A percentile compares a stretch with the other conserved stretches of the same genome.
phyloP scores from a whole-genome alignment of 2,329 filamentous ascomycete genomes.

The Alternaria novae-zelandiae region DNA sequence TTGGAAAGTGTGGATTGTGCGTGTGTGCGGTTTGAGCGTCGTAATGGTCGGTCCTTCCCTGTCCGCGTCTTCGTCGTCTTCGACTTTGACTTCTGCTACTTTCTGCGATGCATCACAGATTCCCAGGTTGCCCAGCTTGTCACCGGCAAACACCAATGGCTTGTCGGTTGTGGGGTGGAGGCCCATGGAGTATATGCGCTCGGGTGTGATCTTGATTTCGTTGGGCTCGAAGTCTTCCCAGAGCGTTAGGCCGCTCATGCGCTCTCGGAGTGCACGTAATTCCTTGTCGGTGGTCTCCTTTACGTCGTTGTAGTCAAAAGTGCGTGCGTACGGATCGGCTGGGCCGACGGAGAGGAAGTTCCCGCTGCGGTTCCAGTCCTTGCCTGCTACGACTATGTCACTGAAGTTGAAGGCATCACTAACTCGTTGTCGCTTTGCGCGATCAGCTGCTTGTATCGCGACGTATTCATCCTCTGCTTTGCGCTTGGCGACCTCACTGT shows the following conservation, averaged over 20 bases:
- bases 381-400: constrained; percentile 80
- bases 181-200: constrained; percentile 71
- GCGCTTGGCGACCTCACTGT: constrained; percentile 71
- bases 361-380: constrained; percentile 72
- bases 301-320: constrained; percentile 84
- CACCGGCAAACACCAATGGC: constrained; percentile 87
- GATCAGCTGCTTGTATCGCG: constrained; percentile 62
- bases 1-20: constrained; percentile 85
- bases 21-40: constrained; percentile 86
- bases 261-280: constrained; percentile 73
- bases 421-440: constrained; percentile 68
- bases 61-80: constrained; percentile 70
- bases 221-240: constrained; percentile 84
- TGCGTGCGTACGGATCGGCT: constrained; percentile 80
- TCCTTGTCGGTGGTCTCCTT: constrained; percentile 79
- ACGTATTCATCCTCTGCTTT: constrained; percentile 71
- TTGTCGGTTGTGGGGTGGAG: constrained; percentile 90
- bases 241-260: constrained; percentile 77
- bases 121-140: constrained; percentile 90
- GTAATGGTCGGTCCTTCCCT: constrained; percentile 78
- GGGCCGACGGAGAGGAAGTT: constrained; percentile 72
- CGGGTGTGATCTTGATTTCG: constrained; percentile 52
- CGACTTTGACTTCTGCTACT: constrained; percentile 56
- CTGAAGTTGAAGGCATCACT: constrained; percentile 73
- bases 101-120: constrained; percentile 87